Base-by-base conservation (phyloP, 768 basidiomycete species). In the Suillus cothurnatus region DNA sequence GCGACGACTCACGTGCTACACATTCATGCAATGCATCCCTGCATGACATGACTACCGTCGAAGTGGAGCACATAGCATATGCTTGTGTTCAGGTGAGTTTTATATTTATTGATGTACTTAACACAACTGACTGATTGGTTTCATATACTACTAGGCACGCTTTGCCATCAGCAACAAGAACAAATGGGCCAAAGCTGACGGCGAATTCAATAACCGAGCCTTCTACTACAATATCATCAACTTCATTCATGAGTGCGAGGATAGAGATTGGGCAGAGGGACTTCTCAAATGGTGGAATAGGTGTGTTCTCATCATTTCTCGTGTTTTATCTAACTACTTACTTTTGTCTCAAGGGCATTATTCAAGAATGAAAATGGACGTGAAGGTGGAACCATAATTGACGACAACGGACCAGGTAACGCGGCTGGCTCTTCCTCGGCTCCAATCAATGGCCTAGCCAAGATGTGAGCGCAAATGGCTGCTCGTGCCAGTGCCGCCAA, bases 31-130 rank as follows among this genome's bases (percentile, higher is more conserved):
- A 67, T 17, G 52, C 43, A 2, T 39, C 55, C 19, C 60, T 67
- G 2, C 39, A 57, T 4, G 39, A 34, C 2, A 64, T 67, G 55
- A 21, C 41, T n/a, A 21, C 41, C 17, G 53, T 67, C 14, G n/a
- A 41, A 1, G 64, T 23, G 2, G 64, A 50, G 26, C 60, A 67
- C 12, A 56, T 67, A 26, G 63, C 66, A 11, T 67, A 67, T 21
- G 15, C 32, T 34, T 43, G 38, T 1, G 34, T 61, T 17, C 63
- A 43, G 63, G 66, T 59, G 14, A 39, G 12, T 39, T 39, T 15
- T 39, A 15, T 39, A 8, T 43, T 43, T 8, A 21, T 43, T 43
- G 6, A 21, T 9, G 7, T 15, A 43, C 14, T 21, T 19, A 17
- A 6, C 6, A 17, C 4, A 43, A 2, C 41, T 43, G 7, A 19